Base-by-base conservation (phyloP, 2,329 filamentous ascomycete species). In the Paraphaeosphaeria sporulosa region DNA sequence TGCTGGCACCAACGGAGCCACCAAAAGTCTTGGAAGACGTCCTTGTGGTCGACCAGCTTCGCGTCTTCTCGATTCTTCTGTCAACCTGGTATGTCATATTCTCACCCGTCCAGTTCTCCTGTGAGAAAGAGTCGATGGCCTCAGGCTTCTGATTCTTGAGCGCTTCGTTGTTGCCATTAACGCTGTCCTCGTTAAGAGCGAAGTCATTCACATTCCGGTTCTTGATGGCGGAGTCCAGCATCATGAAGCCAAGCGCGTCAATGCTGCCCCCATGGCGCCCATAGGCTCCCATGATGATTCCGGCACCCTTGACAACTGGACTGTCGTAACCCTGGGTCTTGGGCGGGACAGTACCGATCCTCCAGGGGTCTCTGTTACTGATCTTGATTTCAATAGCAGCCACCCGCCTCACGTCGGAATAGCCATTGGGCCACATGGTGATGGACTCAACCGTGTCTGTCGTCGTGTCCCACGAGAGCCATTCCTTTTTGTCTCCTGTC, bases 381-480 rank as follows among this genome's bases (percentile, higher is more conserved):
- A 57, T 57, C 44, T 49, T 57, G 54, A 57, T 57, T 43, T 57
- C 34, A 43, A 57, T 49, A 5, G 54, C 54, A 57, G 21, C 54
- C 6, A 57, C 54, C 5, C 54, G 54, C 19, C 32, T n/a, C 19
- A 57, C 54, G 42, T 57, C 44, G 34, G 54, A 57, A 32, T 32
- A 43, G 8, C 44, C 54, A 21, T 57, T 57, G 34, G 54, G 54
- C 54, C 54, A 57, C 19, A 57, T 32, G 21, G 54, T 57, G 13
- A 57, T 57, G 44, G 44, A 38, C 12, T 57, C 54, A 21, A 57
- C 54, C n/a, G 34, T 47, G 27, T 57, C 54, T 30, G 15, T 30
- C 1, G 54, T 57, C 13, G 54, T 57, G 46, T 57, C 54, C 54
- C 54, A 57, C 34, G 27, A 17, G 8, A 57, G 54, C 54, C 54